phyloP scores from a whole-genome alignment of 805 yeast species.

The Jamesozyma rosinii region DNA sequence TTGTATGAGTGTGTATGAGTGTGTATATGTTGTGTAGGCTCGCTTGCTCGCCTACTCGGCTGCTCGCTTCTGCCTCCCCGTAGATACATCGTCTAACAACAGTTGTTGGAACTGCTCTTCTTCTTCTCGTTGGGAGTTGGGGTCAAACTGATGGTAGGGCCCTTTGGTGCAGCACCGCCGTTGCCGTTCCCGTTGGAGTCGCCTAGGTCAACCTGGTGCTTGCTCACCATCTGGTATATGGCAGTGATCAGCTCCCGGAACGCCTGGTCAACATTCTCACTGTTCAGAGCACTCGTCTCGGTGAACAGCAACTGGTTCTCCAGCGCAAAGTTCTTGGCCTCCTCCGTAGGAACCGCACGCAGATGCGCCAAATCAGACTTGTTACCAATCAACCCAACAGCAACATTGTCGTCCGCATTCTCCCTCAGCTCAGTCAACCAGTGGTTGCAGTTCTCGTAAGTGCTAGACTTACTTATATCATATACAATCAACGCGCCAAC shows the following conservation, averaged over 20 bases:
- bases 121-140: conserved; percentile 85
- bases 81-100: conserved; percentile 44
- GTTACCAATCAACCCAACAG: conserved; percentile 87
- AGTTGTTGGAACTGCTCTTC: conserved; percentile 39
- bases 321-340: conserved; percentile 87
- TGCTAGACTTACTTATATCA: conserved; percentile 84
- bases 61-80: neutral
- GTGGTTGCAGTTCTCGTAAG: conserved; percentile 75
- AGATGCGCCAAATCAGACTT: conserved; percentile 84
- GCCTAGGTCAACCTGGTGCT: conserved; percentile 83
- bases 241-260: conserved; percentile 88
- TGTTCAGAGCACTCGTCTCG: conserved; percentile 89
- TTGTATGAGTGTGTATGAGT: too few relatives aligned
- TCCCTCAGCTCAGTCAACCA: conserved; percentile 88
- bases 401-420: conserved; percentile 90
- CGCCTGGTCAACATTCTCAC: conserved; percentile 90
- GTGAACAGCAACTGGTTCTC: conserved; percentile 89
- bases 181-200: conserved; percentile 39
- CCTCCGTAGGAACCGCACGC: conserved; percentile 96
- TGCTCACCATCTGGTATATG: conserved; percentile 87
- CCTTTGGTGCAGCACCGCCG: conserved; percentile 41
- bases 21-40: too few relatives aligned
- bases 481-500: conserved; percentile 94
- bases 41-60: too few relatives aligned
- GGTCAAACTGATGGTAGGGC: conserved; percentile 86